phyloP scores from a whole-genome alignment of 306 rosid species.

The Trifolium pratense region DNA sequence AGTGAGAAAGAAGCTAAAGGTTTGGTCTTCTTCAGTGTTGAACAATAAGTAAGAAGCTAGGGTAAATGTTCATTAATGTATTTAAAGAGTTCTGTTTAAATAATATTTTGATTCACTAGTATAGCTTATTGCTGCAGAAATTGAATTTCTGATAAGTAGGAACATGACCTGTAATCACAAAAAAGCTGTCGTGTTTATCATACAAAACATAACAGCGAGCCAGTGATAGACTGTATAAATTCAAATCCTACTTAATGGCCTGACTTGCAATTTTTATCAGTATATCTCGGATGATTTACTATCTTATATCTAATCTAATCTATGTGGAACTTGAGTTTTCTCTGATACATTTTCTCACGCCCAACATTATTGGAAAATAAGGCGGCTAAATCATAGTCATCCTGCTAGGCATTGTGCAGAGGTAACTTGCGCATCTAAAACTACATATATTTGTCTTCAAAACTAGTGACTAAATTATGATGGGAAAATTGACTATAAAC shows the following conservation, averaged over 20 bases:
- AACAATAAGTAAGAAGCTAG: conserved; percentile 43
- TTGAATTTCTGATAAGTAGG: background rate
- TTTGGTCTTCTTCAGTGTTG: conserved; percentile 42
- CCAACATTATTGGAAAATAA: conserved; percentile 14
- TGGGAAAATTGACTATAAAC: conserved; percentile 17
- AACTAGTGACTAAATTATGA: background rate
- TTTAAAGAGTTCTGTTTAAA: background rate
- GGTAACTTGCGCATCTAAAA: conserved; percentile 17
- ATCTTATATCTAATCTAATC: background rate
- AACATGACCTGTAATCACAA: background rate
- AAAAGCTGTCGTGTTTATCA: background rate
- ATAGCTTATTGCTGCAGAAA: conserved; percentile 19
- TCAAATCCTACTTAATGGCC: too few species aligned
- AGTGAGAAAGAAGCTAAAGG: conserved; percentile 49
- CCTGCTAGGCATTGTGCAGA: background rate
- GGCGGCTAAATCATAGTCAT: background rate
- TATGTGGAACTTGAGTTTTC: background rate
- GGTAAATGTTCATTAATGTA: conserved; percentile 3
- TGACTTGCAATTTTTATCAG: background rate
- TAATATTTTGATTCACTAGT: background rate
- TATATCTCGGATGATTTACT: background rate
- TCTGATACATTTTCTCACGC: background rate
- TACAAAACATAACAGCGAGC: background rate
- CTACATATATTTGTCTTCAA: background rate
- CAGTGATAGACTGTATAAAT: background rate